phyloP scores from a whole-genome alignment of 345 rosid species.

The Diplotaxis tenuifolia region DNA sequence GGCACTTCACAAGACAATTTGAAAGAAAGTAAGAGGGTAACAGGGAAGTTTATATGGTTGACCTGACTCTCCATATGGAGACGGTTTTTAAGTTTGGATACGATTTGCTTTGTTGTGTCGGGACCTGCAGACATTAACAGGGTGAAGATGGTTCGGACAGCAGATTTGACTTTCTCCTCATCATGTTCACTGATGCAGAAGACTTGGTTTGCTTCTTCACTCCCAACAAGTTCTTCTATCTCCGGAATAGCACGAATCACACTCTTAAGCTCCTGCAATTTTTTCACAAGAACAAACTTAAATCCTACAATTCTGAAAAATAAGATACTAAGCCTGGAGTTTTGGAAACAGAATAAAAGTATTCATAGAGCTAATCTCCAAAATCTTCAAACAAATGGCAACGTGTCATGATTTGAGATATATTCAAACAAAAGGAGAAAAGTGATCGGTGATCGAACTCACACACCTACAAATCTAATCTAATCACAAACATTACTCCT shows the following conservation, averaged over 20 bases:
- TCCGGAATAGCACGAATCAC: conserved; percentile 78
- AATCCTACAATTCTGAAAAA: not conserved
- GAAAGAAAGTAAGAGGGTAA: not conserved
- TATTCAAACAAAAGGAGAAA: not conserved
- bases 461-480: too few species aligned
- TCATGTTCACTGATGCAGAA: conserved; percentile 50
- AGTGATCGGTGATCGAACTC: too few species aligned
- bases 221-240: conserved; percentile 75
- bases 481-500: too few species aligned
- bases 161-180: conserved; percentile 53
- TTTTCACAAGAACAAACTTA: conserved; percentile 4
- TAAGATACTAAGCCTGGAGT: not conserved
- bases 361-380: not conserved
- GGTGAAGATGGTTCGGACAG: conserved; percentile 71
- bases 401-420: not conserved
- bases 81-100: conserved; percentile 62
- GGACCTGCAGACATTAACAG: conserved; percentile 75
- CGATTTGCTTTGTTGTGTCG: conserved; percentile 55
- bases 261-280: conserved; percentile 75
- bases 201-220: conserved; percentile 50
- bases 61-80: conserved; percentile 70
- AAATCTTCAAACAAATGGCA: not conserved
- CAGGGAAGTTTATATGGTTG: conserved; percentile 2
- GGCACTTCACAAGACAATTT: not conserved
- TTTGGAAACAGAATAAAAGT: not conserved